phyloP scores from a whole-genome alignment of 2,329 filamentous ascomycete genomes.

The Fusarium fujikuroi region DNA sequence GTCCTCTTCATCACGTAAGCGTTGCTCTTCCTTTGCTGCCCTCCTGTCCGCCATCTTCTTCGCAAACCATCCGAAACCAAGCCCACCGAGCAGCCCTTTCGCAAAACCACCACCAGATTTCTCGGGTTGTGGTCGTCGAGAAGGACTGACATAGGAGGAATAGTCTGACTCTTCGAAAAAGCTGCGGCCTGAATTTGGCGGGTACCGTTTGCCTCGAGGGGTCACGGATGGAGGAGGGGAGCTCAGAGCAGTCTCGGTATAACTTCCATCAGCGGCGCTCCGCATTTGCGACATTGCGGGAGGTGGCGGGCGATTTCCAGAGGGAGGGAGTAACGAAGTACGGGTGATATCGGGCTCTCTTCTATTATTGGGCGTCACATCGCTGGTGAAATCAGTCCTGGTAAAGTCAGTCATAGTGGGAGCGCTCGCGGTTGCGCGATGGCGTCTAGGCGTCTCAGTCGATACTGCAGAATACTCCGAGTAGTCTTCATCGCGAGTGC shows the following conservation, averaged over 20 bases:
- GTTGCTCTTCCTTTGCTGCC: slow-evolving; percentile 59
- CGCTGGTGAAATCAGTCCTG: slow-evolving; percentile 49
- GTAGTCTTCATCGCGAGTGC: slow-evolving; percentile 67
- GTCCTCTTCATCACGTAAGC: slow-evolving; percentile 62
- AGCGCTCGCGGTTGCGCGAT: slow-evolving; percentile 52
- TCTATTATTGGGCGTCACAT: slow-evolving; percentile 48
- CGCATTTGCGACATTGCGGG: slow-evolving; percentile 57
- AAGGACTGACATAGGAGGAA: slow-evolving; percentile 71
- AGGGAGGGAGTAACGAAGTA: slow-evolving; percentile 59
- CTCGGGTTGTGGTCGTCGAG: slow-evolving; percentile 62
- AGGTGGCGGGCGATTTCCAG: slow-evolving; percentile 53
- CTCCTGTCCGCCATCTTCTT: slow-evolving; percentile 71
- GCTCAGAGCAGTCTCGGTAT: slow-evolving; percentile 52
- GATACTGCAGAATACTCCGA: slow-evolving; percentile 72
- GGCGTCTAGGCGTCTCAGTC: slow-evolving; percentile 67
- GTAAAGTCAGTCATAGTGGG: slow-evolving; percentile 55
- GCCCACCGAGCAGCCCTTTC: slow-evolving; percentile 67
- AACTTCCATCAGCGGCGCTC: slow-evolving; percentile 60
- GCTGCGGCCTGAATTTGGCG: slow-evolving; percentile 56
- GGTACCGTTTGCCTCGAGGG: slow-evolving; percentile 60
- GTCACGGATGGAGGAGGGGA: slow-evolving; percentile 56
- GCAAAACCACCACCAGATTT: slow-evolving; percentile 60
- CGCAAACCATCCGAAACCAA: slow-evolving; percentile 76
- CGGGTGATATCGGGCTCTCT: slow-evolving; percentile 44
- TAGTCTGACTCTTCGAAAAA: slow-evolving; percentile 64